Evolutionary conservation across 768 basidiomycete species (phyloP), one percentile per base, ranked within the genome.

Genomic region (Leucocoprinus birnbaumii): DNA sequence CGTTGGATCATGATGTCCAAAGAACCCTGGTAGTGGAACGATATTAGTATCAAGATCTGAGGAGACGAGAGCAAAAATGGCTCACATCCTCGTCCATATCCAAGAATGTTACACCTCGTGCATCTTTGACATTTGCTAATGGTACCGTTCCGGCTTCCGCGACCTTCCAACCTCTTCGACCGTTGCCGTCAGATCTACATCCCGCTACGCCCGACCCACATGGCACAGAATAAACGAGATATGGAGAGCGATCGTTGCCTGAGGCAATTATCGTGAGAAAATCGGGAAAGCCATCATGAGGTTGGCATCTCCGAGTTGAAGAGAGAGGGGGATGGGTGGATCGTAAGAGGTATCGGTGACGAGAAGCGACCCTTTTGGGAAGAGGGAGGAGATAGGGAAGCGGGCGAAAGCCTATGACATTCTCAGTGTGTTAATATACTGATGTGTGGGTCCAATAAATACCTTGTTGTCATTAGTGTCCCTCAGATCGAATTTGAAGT

Each of bases 31-130:
- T 47, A 8, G 40, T 21, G 8, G 18, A 21, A 10, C 45, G n/a
- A 26, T 4, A 13, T 55, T 14, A 53, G 44, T 19, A 10, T 19
- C 46, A 0, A 26, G 38, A 38, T 25, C 7, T 3, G 24, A n/a
- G 6, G n/a, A 24, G 38, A n/a, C 7, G 5, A 18, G 25, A 9
- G 27, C 26, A 42, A 35, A 11, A 79, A 91, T 61, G 63, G 78
- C 91, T 61, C 64, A 94, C 94, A 69, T 99, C 95, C 68, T 98
- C 97, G 62, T 98, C 96, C 66, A 98, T 76, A 69, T 99, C 97
- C 56, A 98, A 62, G 68, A 95, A 94, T 2, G 87, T 77, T 3
- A 85, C 84, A 10, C 85, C 80, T 40, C 86, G 75, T 0, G 90
- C 96, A 68, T 98, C 97, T 59, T 79, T 84, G 16, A 98, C 75